phyloP scores from a whole-genome alignment of 768 basidiomycete genomes.

The Panaeolus cyanescens region DNA sequence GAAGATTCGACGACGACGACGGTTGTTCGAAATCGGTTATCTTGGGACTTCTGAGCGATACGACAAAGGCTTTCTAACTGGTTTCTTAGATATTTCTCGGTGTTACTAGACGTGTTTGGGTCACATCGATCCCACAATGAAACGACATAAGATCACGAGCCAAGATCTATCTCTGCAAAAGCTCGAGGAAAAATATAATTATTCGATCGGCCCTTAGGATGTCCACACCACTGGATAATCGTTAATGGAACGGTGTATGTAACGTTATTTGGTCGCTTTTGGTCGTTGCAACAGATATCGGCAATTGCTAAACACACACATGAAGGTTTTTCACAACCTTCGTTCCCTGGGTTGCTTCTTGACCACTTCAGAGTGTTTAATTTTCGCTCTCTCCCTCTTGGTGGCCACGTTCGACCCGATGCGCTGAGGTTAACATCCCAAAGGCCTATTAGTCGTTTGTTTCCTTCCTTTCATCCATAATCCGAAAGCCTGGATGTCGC shows the following conservation, averaged over 20 bases:
- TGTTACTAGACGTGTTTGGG: slow-evolving; percentile 17
- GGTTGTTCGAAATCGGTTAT: slow-evolving; percentile 9
- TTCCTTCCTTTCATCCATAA: slow-evolving; percentile 28
- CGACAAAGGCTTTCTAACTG: background rate
- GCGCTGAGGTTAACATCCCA: slow-evolving; percentile 43
- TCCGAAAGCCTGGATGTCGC: slow-evolving; percentile 47
- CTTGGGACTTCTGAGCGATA: background rate
- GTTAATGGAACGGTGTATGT: slow-evolving; percentile 27
- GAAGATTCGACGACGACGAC: slow-evolving; percentile 14
- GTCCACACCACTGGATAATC: slow-evolving; percentile 26
- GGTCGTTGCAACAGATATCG: slow-evolving; percentile 32
- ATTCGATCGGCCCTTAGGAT: slow-evolving; percentile 25
- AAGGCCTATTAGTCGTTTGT: slow-evolving; percentile 31
- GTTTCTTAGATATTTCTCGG: slow-evolving; percentile 15
- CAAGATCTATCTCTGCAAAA: slow-evolving; percentile 21
- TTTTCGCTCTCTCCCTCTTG: slow-evolving; percentile 21
- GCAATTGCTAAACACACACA: slow-evolving; percentile 34
- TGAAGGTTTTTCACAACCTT: slow-evolving; percentile 21
- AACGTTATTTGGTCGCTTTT: slow-evolving; percentile 29
- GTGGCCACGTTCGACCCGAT: slow-evolving; percentile 34
- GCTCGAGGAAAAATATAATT: slow-evolving; percentile 22
- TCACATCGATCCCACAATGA: slow-evolving; percentile 19
- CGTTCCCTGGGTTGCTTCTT: slow-evolving; percentile 24
- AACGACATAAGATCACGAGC: slow-evolving; percentile 17
- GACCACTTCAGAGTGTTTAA: slow-evolving; percentile 21